phyloP scores from a whole-genome alignment of 768 basidiomycete species.

The Suillus luteus region DNA sequence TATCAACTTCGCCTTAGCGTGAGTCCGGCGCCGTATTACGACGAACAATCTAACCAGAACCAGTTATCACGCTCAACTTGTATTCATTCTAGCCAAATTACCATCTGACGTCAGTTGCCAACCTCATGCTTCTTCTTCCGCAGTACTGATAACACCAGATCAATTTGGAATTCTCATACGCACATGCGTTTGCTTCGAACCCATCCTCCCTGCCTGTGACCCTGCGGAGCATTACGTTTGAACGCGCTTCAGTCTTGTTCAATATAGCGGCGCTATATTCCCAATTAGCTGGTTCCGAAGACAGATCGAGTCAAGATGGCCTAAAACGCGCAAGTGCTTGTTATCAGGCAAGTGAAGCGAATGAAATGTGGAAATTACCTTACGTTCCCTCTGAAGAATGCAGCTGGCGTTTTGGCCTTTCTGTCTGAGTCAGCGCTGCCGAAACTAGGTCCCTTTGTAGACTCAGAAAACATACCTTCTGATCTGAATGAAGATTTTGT shows the following conservation, averaged over 20 bases:
- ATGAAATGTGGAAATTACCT: not conserved
- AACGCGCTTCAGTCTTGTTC: constrained; percentile 76
- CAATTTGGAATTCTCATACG: constrained; percentile 69
- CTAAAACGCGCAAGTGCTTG: constrained; percentile 75
- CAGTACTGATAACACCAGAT: constrained; percentile 47
- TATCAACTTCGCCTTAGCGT: constrained; percentile 59
- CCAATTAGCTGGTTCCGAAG: constrained; percentile 70
- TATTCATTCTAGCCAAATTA: constrained; percentile 81
- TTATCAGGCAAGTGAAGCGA: constrained; percentile 57
- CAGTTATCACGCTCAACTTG: constrained; percentile 92
- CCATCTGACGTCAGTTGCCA: constrained; percentile 64
- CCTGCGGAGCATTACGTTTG: constrained; percentile 76
- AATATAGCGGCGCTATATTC: constrained; percentile 89
- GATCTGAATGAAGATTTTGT: constrained; percentile 71
- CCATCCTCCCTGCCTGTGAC: constrained; percentile 57
- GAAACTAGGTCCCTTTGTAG: constrained; percentile 47
- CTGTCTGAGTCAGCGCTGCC: constrained; percentile 56
- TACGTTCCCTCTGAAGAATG: constrained; percentile 43
- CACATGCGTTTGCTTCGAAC: constrained; percentile 58
- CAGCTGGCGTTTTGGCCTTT: constrained; percentile 73
- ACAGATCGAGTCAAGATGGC: constrained; percentile 73
- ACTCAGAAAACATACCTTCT: constrained; percentile 54
- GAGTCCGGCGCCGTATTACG: constrained; percentile 29
- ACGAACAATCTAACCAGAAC: constrained; percentile 11
- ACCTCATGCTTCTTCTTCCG: constrained; percentile 18